Evolutionary conservation across 257 asterid genomes (phyloP), one percentile per base, ranked within the genome.

Genomic region (Ballota nigra): DNA sequence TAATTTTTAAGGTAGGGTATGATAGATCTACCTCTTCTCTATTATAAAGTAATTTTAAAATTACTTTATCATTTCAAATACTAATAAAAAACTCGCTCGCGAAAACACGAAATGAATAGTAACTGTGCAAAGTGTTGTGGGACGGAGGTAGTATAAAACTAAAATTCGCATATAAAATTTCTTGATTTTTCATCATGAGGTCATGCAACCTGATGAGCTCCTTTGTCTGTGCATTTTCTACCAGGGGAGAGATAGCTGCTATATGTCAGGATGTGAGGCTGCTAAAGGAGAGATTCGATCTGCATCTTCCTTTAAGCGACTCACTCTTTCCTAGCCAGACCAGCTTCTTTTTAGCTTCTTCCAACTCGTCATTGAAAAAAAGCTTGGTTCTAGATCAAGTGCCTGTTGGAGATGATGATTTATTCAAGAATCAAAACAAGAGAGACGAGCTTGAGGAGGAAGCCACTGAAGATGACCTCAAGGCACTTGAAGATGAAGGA

Each of bases 181-280:
- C 61, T 36, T 34, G 19, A 24, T 45, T 66, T 40, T 4, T 60
- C 2, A 38, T 11, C 28, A 16, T 20, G 47, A 38, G 20, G n/a
- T 52, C 6, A 4, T 59, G 41, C 76, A 59, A 70, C 15, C 65
- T 71, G 49, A 76, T 16, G n/a, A 19, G 26, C 43, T 4, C 26
- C 9, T 1, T 3, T 45, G 4, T 24, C 15, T 33, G 6, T 64
- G 59, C 9, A 3, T 23, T 18, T 59, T 62, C 40, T 74, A n/a
- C 70, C 86, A 92, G 96, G 63, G 98, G 98, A 49, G 98, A 89
- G 75, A 77, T 88, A 38, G 87, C 83, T 52, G 92, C 86, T 18
- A 85, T 89, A 78, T 86, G 92, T 63, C 81, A 84, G 51, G 96
- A 89, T 77, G 88, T 88, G 77, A 89, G 76, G 77, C 64, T 79